Conservation (phyloP, 305 asterid species). For the Fraxinus sp. region DNA sequence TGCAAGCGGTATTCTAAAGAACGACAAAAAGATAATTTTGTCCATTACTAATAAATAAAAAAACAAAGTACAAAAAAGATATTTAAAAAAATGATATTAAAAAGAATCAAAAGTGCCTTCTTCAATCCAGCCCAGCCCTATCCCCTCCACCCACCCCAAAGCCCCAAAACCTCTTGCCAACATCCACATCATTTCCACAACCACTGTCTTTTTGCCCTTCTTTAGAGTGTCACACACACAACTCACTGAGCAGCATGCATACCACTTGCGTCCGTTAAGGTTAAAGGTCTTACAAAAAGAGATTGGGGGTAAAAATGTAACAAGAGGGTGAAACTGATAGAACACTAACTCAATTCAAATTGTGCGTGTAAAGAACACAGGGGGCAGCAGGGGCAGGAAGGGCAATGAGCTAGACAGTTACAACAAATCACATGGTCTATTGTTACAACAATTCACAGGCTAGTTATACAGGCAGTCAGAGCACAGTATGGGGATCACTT, state of each 20-base stretch:
- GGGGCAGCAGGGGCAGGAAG: background rate
- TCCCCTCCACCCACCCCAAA: background rate
- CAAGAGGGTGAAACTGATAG: background rate
- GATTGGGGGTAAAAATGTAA: background rate
- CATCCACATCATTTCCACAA: background rate
- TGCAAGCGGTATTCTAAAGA: background rate
- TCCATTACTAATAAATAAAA: background rate
- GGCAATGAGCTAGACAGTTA: background rate
- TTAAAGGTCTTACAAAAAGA: background rate
- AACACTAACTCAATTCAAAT: background rate
- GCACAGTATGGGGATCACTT: background rate
- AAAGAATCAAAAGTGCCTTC: background rate
- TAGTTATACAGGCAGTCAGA: background rate
- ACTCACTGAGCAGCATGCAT: background rate
- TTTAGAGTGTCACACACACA: background rate
- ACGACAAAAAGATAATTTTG: background rate
- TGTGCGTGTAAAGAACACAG: background rate
- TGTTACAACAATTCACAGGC: background rate
- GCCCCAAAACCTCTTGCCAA: background rate
- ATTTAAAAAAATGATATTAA: background rate
- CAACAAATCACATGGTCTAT: background rate
- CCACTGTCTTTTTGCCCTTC: background rate
- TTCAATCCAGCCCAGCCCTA: background rate
- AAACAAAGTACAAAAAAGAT: background rate
- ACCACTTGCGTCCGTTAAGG: background rate